Conservation (phyloP, 768 basidiomycete genomes). For the Hysterangium stoloniferum region DNA sequence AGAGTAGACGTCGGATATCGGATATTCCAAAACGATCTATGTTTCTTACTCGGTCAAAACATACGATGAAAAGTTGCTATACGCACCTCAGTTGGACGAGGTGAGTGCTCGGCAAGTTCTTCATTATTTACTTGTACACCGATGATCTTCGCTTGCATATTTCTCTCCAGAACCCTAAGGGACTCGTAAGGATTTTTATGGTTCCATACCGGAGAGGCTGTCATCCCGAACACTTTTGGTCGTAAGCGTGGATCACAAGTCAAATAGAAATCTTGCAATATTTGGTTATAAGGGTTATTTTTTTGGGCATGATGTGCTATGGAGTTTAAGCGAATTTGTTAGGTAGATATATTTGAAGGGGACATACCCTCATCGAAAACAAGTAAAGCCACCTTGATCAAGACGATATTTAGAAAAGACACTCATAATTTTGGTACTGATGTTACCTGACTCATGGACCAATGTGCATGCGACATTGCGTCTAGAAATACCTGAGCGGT, state of each 20-base stretch:
- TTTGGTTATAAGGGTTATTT: constrained; percentile 49
- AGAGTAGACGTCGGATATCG: constrained; percentile 42
- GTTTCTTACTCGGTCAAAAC: background rate
- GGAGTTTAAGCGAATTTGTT: constrained; percentile 11
- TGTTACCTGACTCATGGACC: constrained; percentile 56
- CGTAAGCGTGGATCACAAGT: constrained; percentile 33
- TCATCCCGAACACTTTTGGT: constrained; percentile 92
- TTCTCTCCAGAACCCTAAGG: constrained; percentile 55
- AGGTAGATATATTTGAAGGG: background rate
- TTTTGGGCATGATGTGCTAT: constrained; percentile 42
- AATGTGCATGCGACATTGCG: constrained; percentile 72
- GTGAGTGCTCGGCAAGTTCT: constrained; percentile 55
- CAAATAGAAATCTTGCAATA: constrained; percentile 50
- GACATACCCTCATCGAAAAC: constrained; percentile 44
- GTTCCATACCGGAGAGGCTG: constrained; percentile 85
- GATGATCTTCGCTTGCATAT: constrained; percentile 66
- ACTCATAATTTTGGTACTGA: background rate
- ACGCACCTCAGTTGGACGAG: constrained; percentile 61
- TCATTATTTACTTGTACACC: constrained; percentile 63
- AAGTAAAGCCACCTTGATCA: constrained; percentile 42
- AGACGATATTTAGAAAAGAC: background rate
- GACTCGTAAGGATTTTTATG: constrained; percentile 59
- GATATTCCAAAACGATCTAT: constrained; percentile 52
- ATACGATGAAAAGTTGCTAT: constrained; percentile 18
- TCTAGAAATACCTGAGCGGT: constrained; percentile 85